Conservation (phyloP, 2,329 filamentous ascomycete species). For the Sporothrix humicola region DNA sequence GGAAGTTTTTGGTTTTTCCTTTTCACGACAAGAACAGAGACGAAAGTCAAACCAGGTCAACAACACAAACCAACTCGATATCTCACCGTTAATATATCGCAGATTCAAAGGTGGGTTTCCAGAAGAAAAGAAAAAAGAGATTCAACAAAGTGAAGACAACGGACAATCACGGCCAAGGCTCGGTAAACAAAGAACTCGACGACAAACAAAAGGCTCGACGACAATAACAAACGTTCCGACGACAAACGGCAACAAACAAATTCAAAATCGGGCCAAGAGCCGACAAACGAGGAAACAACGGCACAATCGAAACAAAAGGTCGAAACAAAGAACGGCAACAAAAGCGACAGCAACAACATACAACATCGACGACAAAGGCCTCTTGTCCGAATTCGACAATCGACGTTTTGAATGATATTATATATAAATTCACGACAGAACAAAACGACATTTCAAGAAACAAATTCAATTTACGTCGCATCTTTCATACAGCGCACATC, state of each 20-base stretch:
- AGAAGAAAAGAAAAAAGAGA: not conserved
- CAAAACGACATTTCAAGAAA: not conserved
- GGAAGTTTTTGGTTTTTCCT: conserved; percentile 35
- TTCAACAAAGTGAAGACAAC: not conserved
- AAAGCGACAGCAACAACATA: not conserved
- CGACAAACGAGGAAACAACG: not conserved
- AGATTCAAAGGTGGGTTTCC: conserved; percentile 18
- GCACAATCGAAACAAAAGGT: not conserved
- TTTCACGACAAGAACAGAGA: conserved; percentile 31
- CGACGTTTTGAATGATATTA: not conserved
- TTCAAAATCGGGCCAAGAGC: not conserved
- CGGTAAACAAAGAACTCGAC: conserved; percentile 15
- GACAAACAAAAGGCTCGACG: not conserved
- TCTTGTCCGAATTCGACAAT: not conserved
- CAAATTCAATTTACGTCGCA: not conserved
- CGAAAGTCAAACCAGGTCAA: not conserved
- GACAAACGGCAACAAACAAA: not conserved
- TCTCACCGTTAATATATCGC: not conserved
- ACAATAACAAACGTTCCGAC: not conserved
- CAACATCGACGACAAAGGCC: not conserved
- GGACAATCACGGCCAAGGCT: not conserved
- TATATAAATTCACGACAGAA: not conserved
- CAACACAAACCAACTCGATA: not conserved
- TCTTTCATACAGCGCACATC: not conserved
- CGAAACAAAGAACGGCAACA: not conserved